Conservation (phyloP, 352 stramenopile genomes). For the Pythium sukuiense region DNA sequence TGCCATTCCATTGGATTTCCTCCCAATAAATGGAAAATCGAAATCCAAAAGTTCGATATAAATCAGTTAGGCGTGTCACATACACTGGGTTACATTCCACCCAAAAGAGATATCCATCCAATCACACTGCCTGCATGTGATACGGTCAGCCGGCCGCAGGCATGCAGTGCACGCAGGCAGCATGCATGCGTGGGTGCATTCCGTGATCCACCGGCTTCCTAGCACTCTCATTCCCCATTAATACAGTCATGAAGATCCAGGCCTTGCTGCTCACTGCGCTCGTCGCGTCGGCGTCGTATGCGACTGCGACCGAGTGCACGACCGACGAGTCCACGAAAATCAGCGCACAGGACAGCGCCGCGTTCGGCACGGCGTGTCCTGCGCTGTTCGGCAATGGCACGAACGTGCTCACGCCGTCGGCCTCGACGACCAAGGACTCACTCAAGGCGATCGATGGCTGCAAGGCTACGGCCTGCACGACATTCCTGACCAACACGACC, state of each 20-base stretch:
- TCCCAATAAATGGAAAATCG: too few relatives aligned
- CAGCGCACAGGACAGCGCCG: not conserved
- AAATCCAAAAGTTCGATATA: not conserved
- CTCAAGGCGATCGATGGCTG: not conserved
- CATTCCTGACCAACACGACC: not conserved
- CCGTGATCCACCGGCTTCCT: not conserved
- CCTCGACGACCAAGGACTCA: not conserved
- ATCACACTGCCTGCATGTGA: not conserved
- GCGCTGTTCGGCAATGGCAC: not conserved
- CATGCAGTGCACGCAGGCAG: too few relatives aligned
- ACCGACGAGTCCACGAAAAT: not conserved
- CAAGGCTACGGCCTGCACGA: not conserved
- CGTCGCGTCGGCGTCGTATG: not conserved
- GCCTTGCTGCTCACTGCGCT: not conserved
- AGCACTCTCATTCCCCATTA: not conserved
- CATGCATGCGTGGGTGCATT: not conserved
- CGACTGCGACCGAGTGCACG: not conserved
- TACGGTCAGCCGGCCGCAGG: not conserved
- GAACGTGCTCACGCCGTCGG: not conserved
- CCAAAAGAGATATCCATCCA: too few relatives aligned
- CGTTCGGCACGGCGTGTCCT: not conserved
- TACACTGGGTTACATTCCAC: not conserved
- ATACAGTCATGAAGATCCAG: not conserved
- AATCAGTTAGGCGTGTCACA: not conserved
- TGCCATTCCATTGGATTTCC: too few relatives aligned